Conservation (phyloP, 2,329 filamentous ascomycete species). For the Colletotrichum viniferum region DNA sequence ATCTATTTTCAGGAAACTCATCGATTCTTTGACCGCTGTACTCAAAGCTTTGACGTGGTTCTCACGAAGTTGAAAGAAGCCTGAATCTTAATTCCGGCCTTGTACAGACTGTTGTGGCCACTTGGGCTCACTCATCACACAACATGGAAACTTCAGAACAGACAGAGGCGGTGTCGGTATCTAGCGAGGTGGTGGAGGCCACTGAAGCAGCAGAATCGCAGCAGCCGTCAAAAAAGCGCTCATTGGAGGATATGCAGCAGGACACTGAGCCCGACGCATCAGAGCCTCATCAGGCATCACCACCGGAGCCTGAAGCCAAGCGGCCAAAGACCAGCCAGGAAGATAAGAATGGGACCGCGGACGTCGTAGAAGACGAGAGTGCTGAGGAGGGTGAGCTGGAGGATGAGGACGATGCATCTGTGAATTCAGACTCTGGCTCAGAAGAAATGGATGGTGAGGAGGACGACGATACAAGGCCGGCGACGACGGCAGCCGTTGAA, state of each 20-base stretch:
- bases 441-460: neutral
- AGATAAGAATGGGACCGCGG: neutral
- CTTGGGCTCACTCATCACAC: neutral
- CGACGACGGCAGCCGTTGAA: neutral
- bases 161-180: neutral
- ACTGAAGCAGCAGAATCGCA: neutral
- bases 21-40: neutral
- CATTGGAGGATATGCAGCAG: conserved; percentile 27
- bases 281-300: neutral
- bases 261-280: neutral
- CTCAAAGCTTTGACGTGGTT: neutral
- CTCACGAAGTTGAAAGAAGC: neutral
- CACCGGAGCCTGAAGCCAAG: conserved; percentile 23
- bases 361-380: neutral
- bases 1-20: neutral
- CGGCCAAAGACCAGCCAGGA: conserved; percentile 14
- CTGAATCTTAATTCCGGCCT: neutral
- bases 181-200: neutral
- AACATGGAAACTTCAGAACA: conserved; percentile 11
- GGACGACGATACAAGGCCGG: neutral
- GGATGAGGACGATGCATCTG: conserved; percentile 19
- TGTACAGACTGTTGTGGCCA: neutral
- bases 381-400: conserved; percentile 40
- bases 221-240: conserved; percentile 29
- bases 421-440: neutral